Percentiles rank a stretch among this genome's conserved stretches.
Evolutionary conservation across 768 basidiomycete genomes (phyloP).

Genomic region (Leccinum fibrillosum): DNA sequence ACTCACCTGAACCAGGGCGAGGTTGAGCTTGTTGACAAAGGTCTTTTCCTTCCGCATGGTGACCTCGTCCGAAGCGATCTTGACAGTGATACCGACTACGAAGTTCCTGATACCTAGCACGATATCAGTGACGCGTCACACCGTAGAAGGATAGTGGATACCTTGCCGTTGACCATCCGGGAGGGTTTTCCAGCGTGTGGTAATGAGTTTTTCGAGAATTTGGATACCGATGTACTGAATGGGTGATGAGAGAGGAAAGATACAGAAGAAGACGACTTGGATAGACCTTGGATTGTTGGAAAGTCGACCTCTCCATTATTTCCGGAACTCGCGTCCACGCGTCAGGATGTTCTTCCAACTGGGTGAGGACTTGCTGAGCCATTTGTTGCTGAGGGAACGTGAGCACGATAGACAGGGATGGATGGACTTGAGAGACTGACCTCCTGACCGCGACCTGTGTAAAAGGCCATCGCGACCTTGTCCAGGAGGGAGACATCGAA

Average conservation of each 20-base stretch:
- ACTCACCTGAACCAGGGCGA: conserved; percentile 88
- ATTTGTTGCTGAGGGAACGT: conserved; percentile 73
- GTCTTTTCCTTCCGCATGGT: conserved; percentile 90
- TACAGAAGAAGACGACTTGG: background rate
- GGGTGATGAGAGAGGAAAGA: conserved; percentile 12
- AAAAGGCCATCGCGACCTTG: conserved; percentile 90
- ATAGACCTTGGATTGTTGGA: conserved; percentile 80
- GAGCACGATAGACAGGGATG: background rate
- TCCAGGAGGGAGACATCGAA: conserved; percentile 93
- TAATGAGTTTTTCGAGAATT: conserved; percentile 94
- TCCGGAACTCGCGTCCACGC: conserved; percentile 97
- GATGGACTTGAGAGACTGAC: conserved; percentile 41
- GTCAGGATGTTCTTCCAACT: conserved; percentile 94
- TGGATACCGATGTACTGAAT: conserved; percentile 91
- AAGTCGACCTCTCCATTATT: conserved; percentile 80
- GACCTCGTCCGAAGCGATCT: conserved; percentile 88
- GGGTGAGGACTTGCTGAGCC: conserved; percentile 91
- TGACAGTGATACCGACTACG: conserved; percentile 88
- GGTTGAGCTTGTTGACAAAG: conserved; percentile 93
- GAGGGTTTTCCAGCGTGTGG: conserved; percentile 92
- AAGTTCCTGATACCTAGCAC: conserved; percentile 89
- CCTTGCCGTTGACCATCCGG: conserved; percentile 94
- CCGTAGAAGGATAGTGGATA: conserved; percentile 23
- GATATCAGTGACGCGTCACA: conserved; percentile 10
- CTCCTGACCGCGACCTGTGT: conserved; percentile 80